Evolutionary conservation across 805 yeast species (phyloP), one percentile per base, ranked within the genome.

Genomic region (Suhomyces vadensis): DNA sequence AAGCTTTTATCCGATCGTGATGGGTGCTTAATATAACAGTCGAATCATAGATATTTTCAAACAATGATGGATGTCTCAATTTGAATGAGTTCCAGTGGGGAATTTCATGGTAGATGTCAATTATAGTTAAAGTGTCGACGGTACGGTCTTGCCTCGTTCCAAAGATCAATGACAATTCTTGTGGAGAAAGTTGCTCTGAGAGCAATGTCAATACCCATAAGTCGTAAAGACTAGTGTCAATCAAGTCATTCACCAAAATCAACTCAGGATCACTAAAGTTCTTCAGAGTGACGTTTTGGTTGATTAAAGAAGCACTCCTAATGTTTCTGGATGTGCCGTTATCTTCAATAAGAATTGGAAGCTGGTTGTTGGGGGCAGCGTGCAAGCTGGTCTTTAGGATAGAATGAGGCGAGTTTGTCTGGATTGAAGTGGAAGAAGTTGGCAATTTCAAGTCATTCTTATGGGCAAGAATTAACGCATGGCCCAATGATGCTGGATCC

Each of bases 301-400:
- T 45, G 25, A 50, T 43, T 7, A 33, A 14, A 19, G 19, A 35
- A 19, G 39, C 16, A 1, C 44, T 43, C 8, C 45, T 33, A 11
- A 41, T 13, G 9, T 16, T 31, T 31, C 45, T 23, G 6, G 21
- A 20, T 6, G 40, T 43, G 11, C 26, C 42, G n/a, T 13, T 20
- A 13, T 74, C 81, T 52, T 83, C 88, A 2, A 83, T 63, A 9
- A 81, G 62, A 1, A 82, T 61, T 0, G 89, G 89, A 14, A 83
- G 57, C 16, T 73, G 70, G 10, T 74, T 73, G 44, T 73, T 70
- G 1, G 73, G 65, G 1, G 83, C 65, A 1, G 83, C 78, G 33
- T 71, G 69, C 41, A 72, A 70, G 1, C 85, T 74, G 7, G 82
- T 47, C 9, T 71, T 61, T 11, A 75, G 59, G 17, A 82, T 53